Evolutionary conservation across 2,329 filamentous ascomycete genomes (phyloP), one percentile per base, ranked within the genome.

Genomic region (Penicillium fuscoglaucum): DNA sequence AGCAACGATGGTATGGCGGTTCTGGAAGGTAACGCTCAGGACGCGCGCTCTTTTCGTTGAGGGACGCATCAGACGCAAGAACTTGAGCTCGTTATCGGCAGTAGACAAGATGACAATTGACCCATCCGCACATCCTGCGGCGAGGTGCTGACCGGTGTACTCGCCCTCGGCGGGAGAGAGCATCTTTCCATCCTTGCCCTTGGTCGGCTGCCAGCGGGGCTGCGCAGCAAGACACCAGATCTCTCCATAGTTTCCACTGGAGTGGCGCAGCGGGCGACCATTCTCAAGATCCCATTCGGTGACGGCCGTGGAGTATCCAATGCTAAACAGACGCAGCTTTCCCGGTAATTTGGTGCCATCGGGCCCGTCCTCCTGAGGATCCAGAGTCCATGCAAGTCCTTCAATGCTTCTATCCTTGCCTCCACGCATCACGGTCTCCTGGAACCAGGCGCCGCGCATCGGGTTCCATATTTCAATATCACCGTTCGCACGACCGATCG

Each of bases 381-480:
- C 92, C 57, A 91, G 91, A 41, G 90, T 91, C 95, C 95, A 99
- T 41, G 88, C 89, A 28, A 99, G 82, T 8, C 91, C 91, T 76
- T 99, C 95, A 61, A 97, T 89, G 70, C 90, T 96, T 63, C 92
- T 84, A 68, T 92, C 90, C 68, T 90, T 88, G 50, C 91, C 92
- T 62, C 93, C 93, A 37, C 86, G 84, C 51, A 98, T 88, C 60
- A 93, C 87, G 40, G 87, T 87, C 79, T 99, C 95, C 74, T 98
- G 95, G 63, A 91, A 84, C 95, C 95, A 99, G 61, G 83, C 80
- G 17, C 90, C 91, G 63, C 85, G 85, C 54, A 87, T 79, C 3
- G 93, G 92, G 74, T 96, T 96, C 95, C 95, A 99, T 64, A 99
- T 92, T 78, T 99, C 95, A 67, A 99, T 95, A 71, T 96, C 91